Evolutionary conservation across 352 stramenopile genomes (phyloP).

Genomic region (Phytophthora palmivora): DNA sequence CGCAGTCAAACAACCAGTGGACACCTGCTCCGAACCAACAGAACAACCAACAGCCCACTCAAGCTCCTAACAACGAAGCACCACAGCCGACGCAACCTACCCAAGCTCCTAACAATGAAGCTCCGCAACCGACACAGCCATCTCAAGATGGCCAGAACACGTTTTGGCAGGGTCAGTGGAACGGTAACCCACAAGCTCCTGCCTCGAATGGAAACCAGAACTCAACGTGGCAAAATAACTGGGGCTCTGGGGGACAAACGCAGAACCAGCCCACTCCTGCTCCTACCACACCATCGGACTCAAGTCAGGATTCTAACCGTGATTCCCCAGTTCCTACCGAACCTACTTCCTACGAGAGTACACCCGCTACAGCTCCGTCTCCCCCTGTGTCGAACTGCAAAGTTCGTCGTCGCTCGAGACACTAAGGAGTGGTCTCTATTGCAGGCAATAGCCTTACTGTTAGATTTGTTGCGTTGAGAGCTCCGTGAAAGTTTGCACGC

Average conservation of each 20-base stretch:
- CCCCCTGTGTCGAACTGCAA: conserved; percentile 31
- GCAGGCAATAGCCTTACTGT: conserved; percentile 31
- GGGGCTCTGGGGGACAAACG: conserved; percentile 10
- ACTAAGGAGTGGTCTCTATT: conserved; percentile 18
- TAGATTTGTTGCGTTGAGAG: conserved; percentile 37
- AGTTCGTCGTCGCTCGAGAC: conserved; percentile 23
- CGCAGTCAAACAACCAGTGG: conserved; percentile 24
- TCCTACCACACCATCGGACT: conserved; percentile 8
- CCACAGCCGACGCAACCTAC: no score
- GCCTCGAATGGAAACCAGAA: conserved; percentile 13
- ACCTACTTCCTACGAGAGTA: conserved; percentile 10
- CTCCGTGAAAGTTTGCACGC: conserved; percentile 20
- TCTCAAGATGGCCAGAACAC: conserved; percentile 10
- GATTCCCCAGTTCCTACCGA: conserved; percentile 20
- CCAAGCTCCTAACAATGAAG: no score
- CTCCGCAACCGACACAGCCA: conserved; percentile 17
- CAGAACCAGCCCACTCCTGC: conserved; percentile 12
- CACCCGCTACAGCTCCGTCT: conserved; percentile 5
- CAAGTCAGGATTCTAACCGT: conserved; percentile 18
- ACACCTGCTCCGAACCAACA: conserved; percentile 13
- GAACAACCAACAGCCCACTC: conserved; percentile 21
- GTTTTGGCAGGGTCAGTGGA: conserved; percentile 20
- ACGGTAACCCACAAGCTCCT: not conserved
- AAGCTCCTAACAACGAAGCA: no score
- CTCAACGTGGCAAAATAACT: conserved; percentile 9